Evolutionary conservation across 2,329 filamentous ascomycete genomes (phyloP), one percentile per base, ranked within the genome.

Genomic region (Colletotrichum trifolii): DNA sequence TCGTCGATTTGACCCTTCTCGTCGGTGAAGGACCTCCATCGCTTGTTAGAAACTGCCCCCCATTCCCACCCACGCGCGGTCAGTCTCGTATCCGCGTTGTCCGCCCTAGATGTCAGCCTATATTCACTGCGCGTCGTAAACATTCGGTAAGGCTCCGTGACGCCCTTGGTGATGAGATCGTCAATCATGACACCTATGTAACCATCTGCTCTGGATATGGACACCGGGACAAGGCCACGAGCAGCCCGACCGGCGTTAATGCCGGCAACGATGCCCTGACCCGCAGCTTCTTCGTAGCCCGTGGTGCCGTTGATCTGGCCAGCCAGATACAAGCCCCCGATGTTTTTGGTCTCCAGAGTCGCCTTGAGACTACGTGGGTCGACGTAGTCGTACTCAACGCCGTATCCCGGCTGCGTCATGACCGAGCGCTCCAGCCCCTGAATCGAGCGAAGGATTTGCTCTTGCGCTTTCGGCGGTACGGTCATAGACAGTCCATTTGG

Each of bases 101-200:
- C 96, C 49, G 96, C 91, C 67, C 96, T 91, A 2, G 93, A 89
- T 47, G 91, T 93, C 86, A 99, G 94, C 67, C 96, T 92, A 78
- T 96, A 99, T 80, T 99, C 96, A 79, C 92, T 97, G 68, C 96
- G 89, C 6, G 92, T 92, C 2, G 96, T 99, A 81, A 99, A 99
- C 94, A 99, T 98, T 70, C 96, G 89, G 78, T 99, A 99, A 1
- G 96, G 96, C 75, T 99, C 96, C 2, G 92, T 94, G 36, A 99
- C 96, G 52, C 96, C 96, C 78, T 97, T 98, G 25, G 95, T 98
- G 73, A 97, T 90, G 42, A 99, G 87, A 75, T 99, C 96, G 77
- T 99, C 96, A 72, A 99, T 94, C 94, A 99, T 97, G 79, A 99
- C 91, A 70, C 96, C 96, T 73, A 99, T 98, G 77, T 97, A 99